Conservation (phyloP, 2,329 filamentous ascomycete genomes). For the Chaetomium sp. region DNA sequence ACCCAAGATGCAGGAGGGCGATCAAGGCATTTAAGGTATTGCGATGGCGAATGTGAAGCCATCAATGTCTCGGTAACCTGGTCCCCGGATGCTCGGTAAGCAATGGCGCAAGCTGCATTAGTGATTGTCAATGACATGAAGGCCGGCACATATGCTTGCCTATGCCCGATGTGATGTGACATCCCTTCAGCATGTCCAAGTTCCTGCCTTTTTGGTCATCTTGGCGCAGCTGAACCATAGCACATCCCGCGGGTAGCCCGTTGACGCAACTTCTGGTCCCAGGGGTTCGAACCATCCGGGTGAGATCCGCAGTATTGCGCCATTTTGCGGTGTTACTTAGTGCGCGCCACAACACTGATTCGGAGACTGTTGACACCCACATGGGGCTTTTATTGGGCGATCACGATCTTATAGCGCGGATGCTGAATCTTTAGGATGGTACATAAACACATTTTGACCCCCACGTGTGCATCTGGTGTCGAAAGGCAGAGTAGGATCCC, state of each 20-base stretch:
- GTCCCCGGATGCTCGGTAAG: neutral
- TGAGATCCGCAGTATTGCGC: conserved; percentile 20
- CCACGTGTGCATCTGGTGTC: neutral
- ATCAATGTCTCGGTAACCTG: neutral
- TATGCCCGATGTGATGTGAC: neutral
- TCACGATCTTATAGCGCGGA: neutral
- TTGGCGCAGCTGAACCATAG: conserved; percentile 19
- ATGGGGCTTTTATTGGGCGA: neutral
- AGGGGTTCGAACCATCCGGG: conserved; percentile 3
- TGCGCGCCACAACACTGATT: neutral
- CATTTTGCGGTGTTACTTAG: conserved; percentile 27
- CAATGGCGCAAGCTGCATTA: conserved; percentile 27
- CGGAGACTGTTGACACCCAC: neutral
- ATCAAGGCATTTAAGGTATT: neutral
- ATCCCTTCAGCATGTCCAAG: too few relatives aligned
- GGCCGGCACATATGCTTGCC: neutral
- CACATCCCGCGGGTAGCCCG: neutral
- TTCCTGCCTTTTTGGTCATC: conserved; percentile 15
- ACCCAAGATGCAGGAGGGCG: neutral
- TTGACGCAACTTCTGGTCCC: neutral
- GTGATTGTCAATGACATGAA: conserved; percentile 20
- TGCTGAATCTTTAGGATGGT: neutral
- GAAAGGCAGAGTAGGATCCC: neutral
- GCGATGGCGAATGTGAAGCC: neutral
- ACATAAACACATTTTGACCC: neutral